These are phyloP conservation scores for Pichia sporocuriosa DNA, from an alignment of 805 yeast species.

Conservation along the genomic window DNA sequence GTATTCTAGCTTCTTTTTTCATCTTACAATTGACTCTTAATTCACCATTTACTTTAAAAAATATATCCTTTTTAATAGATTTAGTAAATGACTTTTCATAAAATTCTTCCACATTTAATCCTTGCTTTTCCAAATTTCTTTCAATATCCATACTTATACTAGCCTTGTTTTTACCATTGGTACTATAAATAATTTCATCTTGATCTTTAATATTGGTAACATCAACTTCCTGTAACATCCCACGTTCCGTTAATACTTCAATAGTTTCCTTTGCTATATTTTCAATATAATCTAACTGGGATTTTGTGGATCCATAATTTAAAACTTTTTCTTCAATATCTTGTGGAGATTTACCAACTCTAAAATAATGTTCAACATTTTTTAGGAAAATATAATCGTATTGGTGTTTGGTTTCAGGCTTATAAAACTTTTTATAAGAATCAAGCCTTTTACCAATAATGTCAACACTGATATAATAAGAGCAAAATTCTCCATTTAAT, in stretches of 20 bases:
- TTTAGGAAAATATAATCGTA: constrained; percentile 20
- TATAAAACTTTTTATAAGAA: constrained; percentile 18
- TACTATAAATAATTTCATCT: constrained; percentile 12
- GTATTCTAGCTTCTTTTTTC: neutral
- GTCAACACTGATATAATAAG: constrained; percentile 46
- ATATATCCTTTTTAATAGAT: constrained; percentile 8
- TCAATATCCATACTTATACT: neutral
- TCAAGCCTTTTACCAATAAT: constrained; percentile 40
- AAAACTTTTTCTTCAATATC: neutral
- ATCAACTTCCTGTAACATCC: constrained; percentile 3
- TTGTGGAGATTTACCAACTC: constrained; percentile 12
- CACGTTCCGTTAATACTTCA: constrained; percentile 9
- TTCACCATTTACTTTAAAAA: constrained; percentile 11
- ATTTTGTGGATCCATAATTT: constrained; percentile 6
- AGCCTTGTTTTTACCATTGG: constrained; percentile 1
- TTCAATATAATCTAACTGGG: constrained; percentile 12
- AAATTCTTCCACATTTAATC: neutral
- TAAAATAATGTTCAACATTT: constrained; percentile 15
- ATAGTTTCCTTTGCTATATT: constrained; percentile 9
- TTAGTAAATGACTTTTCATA: neutral
- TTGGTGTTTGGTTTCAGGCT: constrained; percentile 15
- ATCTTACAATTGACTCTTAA: constrained; percentile 1
- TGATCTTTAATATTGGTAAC: constrained; percentile 1
- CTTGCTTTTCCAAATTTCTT: neutral
- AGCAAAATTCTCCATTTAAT: constrained; percentile 34